These are phyloP conservation scores for Boletus vinaceobasis DNA, from an alignment of 768 basidiomycete genomes.

Conservation along the genomic window DNA sequence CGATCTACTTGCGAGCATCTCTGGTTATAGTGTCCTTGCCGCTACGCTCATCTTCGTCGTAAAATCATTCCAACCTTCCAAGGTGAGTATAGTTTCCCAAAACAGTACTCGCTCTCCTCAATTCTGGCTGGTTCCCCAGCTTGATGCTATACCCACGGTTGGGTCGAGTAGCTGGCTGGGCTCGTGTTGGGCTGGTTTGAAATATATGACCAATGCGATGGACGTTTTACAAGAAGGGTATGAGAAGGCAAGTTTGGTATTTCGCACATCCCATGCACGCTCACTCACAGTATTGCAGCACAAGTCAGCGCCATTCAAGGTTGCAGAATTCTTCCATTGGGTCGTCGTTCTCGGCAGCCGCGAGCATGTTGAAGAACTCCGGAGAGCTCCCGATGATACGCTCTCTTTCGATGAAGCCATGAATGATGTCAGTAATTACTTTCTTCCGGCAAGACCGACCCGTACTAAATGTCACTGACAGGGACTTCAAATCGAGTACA, in stretches of 20 bases:
- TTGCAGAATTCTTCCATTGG: conserved; percentile 34
- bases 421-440: conserved; percentile 28
- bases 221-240: conserved; percentile 33
- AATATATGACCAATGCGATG: conserved; percentile 10
- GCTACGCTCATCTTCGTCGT: not conserved
- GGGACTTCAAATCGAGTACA: conserved; percentile 37
- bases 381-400: conserved; percentile 36
- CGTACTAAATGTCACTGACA: conserved; percentile 10
- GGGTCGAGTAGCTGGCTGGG: conserved; percentile 25
- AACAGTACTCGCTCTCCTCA: not conserved
- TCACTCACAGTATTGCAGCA: conserved; percentile 15
- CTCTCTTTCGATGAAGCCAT: conserved; percentile 33
- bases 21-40: not conserved
- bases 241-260: conserved; percentile 17
- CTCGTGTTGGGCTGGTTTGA: conserved; percentile 25
- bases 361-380: conserved; percentile 37
- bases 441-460: too few species aligned
- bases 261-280: not conserved
- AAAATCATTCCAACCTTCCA: not conserved
- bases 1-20: not conserved
- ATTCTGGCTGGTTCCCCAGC: conserved; percentile 2
- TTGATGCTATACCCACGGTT: conserved; percentile 29
- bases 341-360: conserved; percentile 34
- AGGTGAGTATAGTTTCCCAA: not conserved
- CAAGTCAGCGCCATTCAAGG: too few species aligned